Evolutionary conservation across 805 yeast genomes (phyloP).

Genomic region (Candida andamanensis): DNA sequence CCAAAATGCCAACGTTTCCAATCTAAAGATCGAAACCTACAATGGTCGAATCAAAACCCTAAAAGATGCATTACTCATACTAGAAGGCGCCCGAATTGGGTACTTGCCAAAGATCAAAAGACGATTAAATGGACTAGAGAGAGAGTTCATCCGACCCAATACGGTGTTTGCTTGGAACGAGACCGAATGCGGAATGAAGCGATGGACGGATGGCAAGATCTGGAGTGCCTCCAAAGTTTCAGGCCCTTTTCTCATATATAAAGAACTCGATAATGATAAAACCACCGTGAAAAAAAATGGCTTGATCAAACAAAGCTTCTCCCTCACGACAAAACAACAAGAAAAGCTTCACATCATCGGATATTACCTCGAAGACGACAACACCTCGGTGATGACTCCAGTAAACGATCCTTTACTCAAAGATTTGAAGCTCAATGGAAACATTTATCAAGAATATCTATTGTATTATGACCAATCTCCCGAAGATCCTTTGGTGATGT

Average conservation of each 20-base stretch:
- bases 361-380: slow-evolving; percentile 25
- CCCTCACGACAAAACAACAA: slow-evolving; percentile 47
- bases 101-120: slow-evolving; percentile 55
- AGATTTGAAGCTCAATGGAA: slow-evolving; percentile 16
- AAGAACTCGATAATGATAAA: slow-evolving; percentile 47
- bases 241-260: slow-evolving; percentile 49
- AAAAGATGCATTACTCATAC: slow-evolving; percentile 56
- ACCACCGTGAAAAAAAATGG: slow-evolving; percentile 41
- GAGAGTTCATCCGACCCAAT: slow-evolving; percentile 54
- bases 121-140: slow-evolving; percentile 52
- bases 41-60: slow-evolving; percentile 54
- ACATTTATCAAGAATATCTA: slow-evolving; percentile 20
- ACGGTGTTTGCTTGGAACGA: slow-evolving; percentile 71
- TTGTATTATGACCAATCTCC: slow-evolving; percentile 11
- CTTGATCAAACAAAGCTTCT: slow-evolving; percentile 59
- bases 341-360: slow-evolving; percentile 59
- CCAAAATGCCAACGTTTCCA: slow-evolving; percentile 23
- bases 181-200: slow-evolving; percentile 60
- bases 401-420: slow-evolving; percentile 20
- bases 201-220: slow-evolving; percentile 75
- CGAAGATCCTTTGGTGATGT: neutral
- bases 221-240: slow-evolving; percentile 72
- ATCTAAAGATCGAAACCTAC: slow-evolving; percentile 42
- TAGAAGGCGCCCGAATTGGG: slow-evolving; percentile 60
- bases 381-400: slow-evolving; percentile 14